phyloP scores from a whole-genome alignment of 495 filamentous ascomycete species.

The Lichina pygmaea region DNA sequence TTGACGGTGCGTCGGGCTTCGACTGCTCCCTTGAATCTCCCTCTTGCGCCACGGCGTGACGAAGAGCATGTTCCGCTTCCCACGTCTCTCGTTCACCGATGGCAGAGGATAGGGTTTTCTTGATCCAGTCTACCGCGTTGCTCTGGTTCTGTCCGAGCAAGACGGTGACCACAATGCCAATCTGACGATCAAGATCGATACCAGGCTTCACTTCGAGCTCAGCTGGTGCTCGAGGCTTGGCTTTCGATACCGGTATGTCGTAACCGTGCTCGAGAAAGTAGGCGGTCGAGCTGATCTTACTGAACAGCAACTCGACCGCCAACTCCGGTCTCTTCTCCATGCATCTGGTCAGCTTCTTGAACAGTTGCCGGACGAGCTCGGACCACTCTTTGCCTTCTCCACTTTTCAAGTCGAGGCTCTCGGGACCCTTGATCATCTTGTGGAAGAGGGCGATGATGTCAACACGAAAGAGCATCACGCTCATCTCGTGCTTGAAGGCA shows the following conservation, averaged over 20 bases:
- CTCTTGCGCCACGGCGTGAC: conserved; percentile 12
- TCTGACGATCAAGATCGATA: conserved; percentile 34
- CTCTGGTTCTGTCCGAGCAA: conserved; percentile 49
- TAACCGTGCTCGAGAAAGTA: conserved; percentile 79
- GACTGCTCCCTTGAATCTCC: conserved; percentile 7
- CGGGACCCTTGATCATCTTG: conserved; percentile 77
- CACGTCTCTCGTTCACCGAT: conserved; percentile 50
- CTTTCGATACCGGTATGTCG: conserved; percentile 44
- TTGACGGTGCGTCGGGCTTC: conserved; percentile 1
- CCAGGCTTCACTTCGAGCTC: conserved; percentile 59
- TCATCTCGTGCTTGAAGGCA: conserved; percentile 81
- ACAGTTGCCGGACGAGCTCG: conserved; percentile 50
- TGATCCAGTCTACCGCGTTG: conserved; percentile 60
- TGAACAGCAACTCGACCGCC: conserved; percentile 75
- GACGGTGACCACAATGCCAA: conserved; percentile 51
- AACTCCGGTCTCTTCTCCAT: conserved; percentile 60
- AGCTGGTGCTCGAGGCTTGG: conserved; percentile 32
- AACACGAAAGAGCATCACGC: conserved; percentile 63
- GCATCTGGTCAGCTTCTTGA: conserved; percentile 51
- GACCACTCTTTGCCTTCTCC: conserved; percentile 72
- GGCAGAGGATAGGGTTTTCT: conserved; percentile 35
- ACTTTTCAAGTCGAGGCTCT: conserved; percentile 35
- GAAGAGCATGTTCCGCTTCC: conserved; percentile 37
- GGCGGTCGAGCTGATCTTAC: conserved; percentile 60
- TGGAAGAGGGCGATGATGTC: conserved; percentile 78